Evolutionary conservation across 2,329 filamentous ascomycete genomes (phyloP), one percentile per base, ranked within the genome.

Genomic region (Sporothrix sp.): DNA sequence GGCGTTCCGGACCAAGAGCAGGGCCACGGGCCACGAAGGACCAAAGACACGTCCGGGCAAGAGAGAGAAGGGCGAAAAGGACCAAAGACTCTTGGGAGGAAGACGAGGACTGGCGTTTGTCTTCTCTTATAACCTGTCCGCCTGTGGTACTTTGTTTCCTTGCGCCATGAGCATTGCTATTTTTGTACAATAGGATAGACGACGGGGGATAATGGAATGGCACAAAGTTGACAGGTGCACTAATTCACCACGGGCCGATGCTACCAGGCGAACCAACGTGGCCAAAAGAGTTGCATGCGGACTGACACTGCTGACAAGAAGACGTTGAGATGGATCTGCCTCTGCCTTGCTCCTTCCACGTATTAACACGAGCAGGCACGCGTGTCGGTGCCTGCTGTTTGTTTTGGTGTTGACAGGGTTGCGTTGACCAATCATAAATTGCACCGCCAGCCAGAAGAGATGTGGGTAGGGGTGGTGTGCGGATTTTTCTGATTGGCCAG

Each of bases 401-500:
- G 32, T 25, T 27, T 30, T 36, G 45, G 18, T 38, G 45, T 39
- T 48, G 35, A 44, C 42, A 23, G 10, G 6, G 7, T 13, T 11
- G 6, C 25, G 16, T 13, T 18, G 32, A 37, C 48, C 39, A 50
- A 50, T 50, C 30, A 50, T 25, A 44, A 44, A 40, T 27, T 30
- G 20, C 32, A 25, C 20, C 20, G 33, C 7, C 18, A 10, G 7
- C 27, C n/a, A 20, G 30, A 37, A 8, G 23, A n/a, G 40, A 4
- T 9, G 11, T 11, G 18, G 13, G 30, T 35, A 23, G 16, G 9
- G 28, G 9, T 7, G 30, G 33, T 9, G 45, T 33, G 14, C 40
- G 16, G 36, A 52, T 50, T 54, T 55, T 55, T 55, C 28, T 55
- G 48, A 55, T 55, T 55, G 53, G 53, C 18, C 45, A 32, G 46